Percentiles rank a stretch among this genome's conserved stretches.
phyloP scores from a whole-genome alignment of 371 early-diverging fungal species.

The Chytridium lagenaria region DNA sequence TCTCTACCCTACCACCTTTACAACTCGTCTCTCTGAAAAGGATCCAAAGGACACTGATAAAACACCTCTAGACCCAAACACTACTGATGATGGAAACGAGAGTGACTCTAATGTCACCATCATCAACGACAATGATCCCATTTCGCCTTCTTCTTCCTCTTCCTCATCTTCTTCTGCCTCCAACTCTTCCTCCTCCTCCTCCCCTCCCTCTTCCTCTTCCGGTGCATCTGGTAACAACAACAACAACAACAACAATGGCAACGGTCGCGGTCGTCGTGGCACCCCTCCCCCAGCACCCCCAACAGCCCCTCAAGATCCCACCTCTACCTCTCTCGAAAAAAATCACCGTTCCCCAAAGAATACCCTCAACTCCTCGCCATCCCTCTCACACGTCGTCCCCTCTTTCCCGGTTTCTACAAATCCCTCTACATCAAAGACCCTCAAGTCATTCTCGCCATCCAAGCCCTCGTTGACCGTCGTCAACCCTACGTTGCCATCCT shows the following conservation, averaged over 20 bases:
- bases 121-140: too few species aligned
- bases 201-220: too few species aligned
- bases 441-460: constrained; percentile 86
- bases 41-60: too few species aligned
- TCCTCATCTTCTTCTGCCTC: too few species aligned
- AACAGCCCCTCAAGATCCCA: background rate
- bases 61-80: too few species aligned
- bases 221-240: too few species aligned
- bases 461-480: constrained; percentile 85
- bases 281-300: background rate
- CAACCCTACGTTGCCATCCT: constrained; percentile 95
- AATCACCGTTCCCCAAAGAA: constrained; percentile 41
- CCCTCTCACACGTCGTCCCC: constrained; percentile 90
- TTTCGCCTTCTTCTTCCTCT: too few species aligned
- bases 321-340: constrained; percentile 23
- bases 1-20: too few species aligned
- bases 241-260: background rate
- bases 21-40: too few species aligned
- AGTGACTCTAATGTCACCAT: too few species aligned
- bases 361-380: constrained; percentile 88
- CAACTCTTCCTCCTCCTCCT: too few species aligned
- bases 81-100: too few species aligned
- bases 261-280: background rate
- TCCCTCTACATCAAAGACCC: constrained; percentile 95
- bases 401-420: constrained; percentile 97